A percentile compares a stretch with the other conserved stretches of the same genome.
phyloP scores from a whole-genome alignment of 2,329 filamentous ascomycete genomes.

The Helotiales sp. region DNA sequence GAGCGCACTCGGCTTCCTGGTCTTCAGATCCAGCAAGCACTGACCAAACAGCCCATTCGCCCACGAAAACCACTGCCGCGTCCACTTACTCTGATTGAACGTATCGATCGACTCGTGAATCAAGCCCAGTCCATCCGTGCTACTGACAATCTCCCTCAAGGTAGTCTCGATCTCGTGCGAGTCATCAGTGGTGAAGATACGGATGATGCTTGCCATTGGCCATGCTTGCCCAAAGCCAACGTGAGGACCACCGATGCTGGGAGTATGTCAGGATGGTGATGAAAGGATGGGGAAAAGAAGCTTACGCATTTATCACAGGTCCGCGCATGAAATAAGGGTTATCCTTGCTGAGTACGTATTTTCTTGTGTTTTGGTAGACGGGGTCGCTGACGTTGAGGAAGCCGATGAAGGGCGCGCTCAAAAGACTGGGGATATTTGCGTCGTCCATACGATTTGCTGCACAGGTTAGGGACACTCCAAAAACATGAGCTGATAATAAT shows the following conservation, averaged over 20 bases:
- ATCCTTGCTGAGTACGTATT: conserved; percentile 74
- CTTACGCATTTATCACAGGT: conserved; percentile 60
- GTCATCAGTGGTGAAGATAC: conserved; percentile 53
- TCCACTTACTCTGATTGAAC: conserved; percentile 49
- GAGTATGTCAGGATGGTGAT: conserved; percentile 61
- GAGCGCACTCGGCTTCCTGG: conserved; percentile 71
- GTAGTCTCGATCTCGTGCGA: conserved; percentile 42
- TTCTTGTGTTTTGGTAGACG: conserved; percentile 78
- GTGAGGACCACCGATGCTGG: conserved; percentile 69
- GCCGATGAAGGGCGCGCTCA: conserved; percentile 68
- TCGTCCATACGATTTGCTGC: conserved; percentile 69
- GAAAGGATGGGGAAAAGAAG: background rate
- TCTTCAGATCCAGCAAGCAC: conserved; percentile 76
- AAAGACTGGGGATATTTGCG: conserved; percentile 70
- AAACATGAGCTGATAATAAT: conserved; percentile 32
- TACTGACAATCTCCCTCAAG: conserved; percentile 38
- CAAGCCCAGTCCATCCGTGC: conserved; percentile 46
- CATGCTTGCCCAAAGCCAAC: conserved; percentile 63
- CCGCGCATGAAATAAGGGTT: conserved; percentile 76
- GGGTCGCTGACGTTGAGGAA: conserved; percentile 62
- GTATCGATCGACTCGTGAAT: conserved; percentile 56
- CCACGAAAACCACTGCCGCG: conserved; percentile 74
- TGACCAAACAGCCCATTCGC: conserved; percentile 88
- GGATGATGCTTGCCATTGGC: conserved; percentile 62
- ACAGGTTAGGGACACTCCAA: background rate